Evolutionary conservation across 164 flowering plant species (phyloP).

Genomic region (Tinospora cordifolia): DNA sequence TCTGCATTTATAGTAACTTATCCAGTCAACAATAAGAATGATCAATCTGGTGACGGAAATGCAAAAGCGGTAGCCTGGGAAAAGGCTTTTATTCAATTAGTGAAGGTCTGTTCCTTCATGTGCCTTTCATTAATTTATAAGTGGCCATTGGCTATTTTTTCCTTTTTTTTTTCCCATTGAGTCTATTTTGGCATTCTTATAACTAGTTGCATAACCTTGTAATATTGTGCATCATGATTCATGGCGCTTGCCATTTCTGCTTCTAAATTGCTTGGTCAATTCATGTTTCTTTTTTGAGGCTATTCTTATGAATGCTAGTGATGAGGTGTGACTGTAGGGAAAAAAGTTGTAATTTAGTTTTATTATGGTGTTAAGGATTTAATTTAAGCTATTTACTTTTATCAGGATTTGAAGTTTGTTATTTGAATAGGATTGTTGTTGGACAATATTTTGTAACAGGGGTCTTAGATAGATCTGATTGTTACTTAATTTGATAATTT

Average conservation of each 20-base stretch:
- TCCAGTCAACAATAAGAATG: constrained; percentile 74
- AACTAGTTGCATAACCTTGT: neutral
- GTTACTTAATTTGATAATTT: too few relatives aligned
- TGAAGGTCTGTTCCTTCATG: constrained; percentile 38
- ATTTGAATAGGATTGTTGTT: too few relatives aligned
- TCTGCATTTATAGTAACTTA: constrained; percentile 90
- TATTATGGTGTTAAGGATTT: too few relatives aligned
- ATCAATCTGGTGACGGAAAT: constrained; percentile 50
- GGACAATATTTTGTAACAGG: too few relatives aligned
- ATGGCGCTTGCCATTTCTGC: too few relatives aligned
- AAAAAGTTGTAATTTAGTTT: too few relatives aligned
- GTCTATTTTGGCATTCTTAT: neutral
- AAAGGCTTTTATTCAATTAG: constrained; percentile 82
- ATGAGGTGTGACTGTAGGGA: too few relatives aligned
- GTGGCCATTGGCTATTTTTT: neutral
- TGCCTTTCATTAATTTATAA: neutral
- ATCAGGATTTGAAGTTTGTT: too few relatives aligned
- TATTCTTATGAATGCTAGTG: neutral
- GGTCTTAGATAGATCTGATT: too few relatives aligned
- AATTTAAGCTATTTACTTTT: too few relatives aligned
- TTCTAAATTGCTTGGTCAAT: too few relatives aligned
- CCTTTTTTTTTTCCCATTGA: neutral
- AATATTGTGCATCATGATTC: too few relatives aligned
- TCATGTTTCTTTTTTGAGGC: neutral
- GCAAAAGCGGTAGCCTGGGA: constrained; percentile 90